Conservation (phyloP, 2,329 filamentous ascomycete genomes). For the Clarireedia hainanense region DNA sequence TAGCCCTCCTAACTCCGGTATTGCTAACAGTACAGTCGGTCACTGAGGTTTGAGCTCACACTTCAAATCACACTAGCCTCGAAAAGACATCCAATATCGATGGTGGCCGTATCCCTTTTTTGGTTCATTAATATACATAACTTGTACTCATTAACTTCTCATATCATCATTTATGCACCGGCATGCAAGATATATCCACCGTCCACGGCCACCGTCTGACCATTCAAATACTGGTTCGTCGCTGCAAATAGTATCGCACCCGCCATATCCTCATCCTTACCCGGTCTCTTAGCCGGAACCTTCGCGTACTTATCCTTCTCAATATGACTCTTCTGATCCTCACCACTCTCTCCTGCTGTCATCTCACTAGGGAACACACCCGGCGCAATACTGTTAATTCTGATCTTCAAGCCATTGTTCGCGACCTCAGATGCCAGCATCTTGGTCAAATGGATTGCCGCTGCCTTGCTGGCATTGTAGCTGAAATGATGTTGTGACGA, state of each 20-base stretch:
- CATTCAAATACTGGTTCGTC: conserved; percentile 35
- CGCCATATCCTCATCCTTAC: conserved; percentile 52
- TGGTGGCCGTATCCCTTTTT: too few relatives aligned
- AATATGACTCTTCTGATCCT: conserved; percentile 46
- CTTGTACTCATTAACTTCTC: too few relatives aligned
- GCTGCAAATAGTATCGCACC: conserved; percentile 46
- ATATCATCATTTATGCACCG: background rate
- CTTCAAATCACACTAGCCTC: too few relatives aligned
- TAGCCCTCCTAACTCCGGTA: too few relatives aligned
- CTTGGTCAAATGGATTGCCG: conserved; percentile 45
- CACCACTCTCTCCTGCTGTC: conserved; percentile 40
- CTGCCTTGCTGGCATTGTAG: conserved; percentile 39
- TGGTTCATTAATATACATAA: too few relatives aligned
- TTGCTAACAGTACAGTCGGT: too few relatives aligned
- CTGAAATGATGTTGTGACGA: conserved; percentile 25
- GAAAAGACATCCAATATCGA: too few relatives aligned
- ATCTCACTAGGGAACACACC: conserved; percentile 51
- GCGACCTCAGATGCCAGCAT: conserved; percentile 45
- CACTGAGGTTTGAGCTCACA: too few relatives aligned
- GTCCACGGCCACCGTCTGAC: conserved; percentile 39
- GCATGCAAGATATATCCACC: conserved; percentile 40
- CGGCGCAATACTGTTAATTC: conserved; percentile 50
- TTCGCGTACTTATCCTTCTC: conserved; percentile 44
- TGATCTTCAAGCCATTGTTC: conserved; percentile 42
- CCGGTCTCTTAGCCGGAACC: conserved; percentile 42